phyloP scores from a whole-genome alignment of 805 yeast genomes.

The Dipodascus geniculatus region DNA sequence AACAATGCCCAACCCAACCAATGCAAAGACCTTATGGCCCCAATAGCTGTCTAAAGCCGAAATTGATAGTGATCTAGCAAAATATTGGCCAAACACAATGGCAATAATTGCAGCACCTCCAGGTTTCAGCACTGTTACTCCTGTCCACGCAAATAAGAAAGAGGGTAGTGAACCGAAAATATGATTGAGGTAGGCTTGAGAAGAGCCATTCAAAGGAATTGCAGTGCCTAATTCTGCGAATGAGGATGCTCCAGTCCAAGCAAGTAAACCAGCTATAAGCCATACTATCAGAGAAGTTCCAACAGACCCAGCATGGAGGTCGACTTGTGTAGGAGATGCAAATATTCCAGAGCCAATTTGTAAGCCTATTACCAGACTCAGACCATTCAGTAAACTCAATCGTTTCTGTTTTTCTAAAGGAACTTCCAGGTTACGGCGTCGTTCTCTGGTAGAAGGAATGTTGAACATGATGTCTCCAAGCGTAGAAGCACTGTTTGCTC shows the following conservation, averaged over 20 bases:
- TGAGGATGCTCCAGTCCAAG: conserved; percentile 34
- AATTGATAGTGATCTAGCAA: conserved; percentile 18
- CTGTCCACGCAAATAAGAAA: conserved; percentile 30
- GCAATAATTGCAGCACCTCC: conserved; percentile 31
- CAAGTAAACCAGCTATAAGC: conserved; percentile 29
- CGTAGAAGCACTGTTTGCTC: conserved; percentile 16
- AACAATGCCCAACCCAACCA: conserved; percentile 19
- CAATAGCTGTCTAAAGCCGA: conserved; percentile 13
- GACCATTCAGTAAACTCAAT: conserved; percentile 24
- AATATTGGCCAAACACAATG: conserved; percentile 29
- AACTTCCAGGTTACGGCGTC: conserved; percentile 9
- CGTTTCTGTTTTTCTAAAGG: conserved; percentile 22
- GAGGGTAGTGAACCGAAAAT: conserved; percentile 28
- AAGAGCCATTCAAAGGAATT: conserved; percentile 31
- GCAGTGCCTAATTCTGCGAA: conserved; percentile 32
- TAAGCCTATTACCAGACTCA: conserved; percentile 30
- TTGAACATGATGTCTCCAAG: conserved; percentile 20
- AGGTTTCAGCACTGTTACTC: conserved; percentile 29
- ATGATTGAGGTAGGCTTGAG: conserved; percentile 29
- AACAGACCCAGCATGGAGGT: conserved; percentile 27
- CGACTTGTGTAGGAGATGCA: conserved; percentile 31
- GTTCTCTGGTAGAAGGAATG: conserved; percentile 17
- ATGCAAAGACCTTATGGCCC: conserved; percentile 24
- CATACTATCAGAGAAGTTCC: conserved; percentile 28
- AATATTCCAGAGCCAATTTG: conserved; percentile 35